Base-by-base conservation (phyloP, 805 yeast genomes). In the Priceomyces melissophilus region DNA sequence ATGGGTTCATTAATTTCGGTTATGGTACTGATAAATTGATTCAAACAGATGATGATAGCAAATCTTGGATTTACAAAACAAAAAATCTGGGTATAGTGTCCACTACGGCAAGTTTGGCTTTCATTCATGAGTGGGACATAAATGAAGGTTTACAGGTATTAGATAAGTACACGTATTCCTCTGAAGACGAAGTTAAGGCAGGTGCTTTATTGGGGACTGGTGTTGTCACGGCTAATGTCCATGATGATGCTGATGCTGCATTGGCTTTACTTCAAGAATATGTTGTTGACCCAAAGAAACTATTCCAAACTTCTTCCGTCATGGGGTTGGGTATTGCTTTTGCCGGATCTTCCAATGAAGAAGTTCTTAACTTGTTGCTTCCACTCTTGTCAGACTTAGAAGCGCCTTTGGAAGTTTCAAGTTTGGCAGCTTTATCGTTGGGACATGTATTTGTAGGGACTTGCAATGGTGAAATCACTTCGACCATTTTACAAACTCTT, bases 181-280 rank as follows among this genome's bases (percentile, higher is more conserved):
- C 82, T 12, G 96, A 89, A 53, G 83, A 81, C 43, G 91, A 87
- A 56, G 79, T 90, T 50, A 88, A 88, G 67, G 96, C 98, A 5
- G 99, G 99, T 65, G 96, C 99, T 4, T 73, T 93, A 43, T 75
- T 93, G 50, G 99, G 98, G 62, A 87, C 88, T 63, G 99, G 98
- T 62, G 76, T 93, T 36, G 82, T 88, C 4, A 87, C 95, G 23
- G 76, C 95, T 15, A 95, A 95, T 64, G 91, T 93, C 41, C 96
- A 87, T 64, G 96, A 91, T 59, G 99, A 91, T 47, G 87, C 90
- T 32, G 98, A 89, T 49, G 91, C 97, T 1, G 91, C 97, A 5
- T 73, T 87, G 46, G 81, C 95, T 23, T 68, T 93, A 50, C 75
- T 93, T 48, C 88, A 82, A 62, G 98, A 91, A 48, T 87, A 85